phyloP scores from a whole-genome alignment of 2,329 filamentous ascomycete species.

The Gnomoniopsis sp. region DNA sequence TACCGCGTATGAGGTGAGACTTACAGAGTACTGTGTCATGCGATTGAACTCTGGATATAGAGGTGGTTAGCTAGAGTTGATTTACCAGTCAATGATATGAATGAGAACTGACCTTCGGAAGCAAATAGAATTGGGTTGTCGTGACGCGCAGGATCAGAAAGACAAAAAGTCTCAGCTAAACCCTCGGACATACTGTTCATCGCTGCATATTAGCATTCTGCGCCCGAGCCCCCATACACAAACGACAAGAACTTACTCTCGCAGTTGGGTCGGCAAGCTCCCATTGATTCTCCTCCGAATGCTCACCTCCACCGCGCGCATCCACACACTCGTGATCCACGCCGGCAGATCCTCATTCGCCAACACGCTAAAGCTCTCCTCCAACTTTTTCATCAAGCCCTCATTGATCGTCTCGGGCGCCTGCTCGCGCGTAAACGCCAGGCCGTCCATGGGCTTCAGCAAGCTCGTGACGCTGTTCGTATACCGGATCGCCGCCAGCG shows the following conservation, averaged over 20 bases:
- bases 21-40: constrained; percentile 9
- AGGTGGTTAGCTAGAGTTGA: background rate
- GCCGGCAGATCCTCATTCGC: constrained; percentile 67
- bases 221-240: too few relatives aligned
- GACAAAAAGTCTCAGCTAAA: constrained; percentile 71
- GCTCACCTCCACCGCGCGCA: constrained; percentile 65
- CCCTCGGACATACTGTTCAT: constrained; percentile 58
- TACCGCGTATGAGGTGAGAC: background rate
- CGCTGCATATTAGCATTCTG: background rate
- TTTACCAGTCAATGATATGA: background rate
- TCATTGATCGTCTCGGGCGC: constrained; percentile 53
- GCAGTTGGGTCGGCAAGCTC: constrained; percentile 59
- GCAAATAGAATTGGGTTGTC: constrained; percentile 78
- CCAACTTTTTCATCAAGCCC: constrained; percentile 59
- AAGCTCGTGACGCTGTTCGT: constrained; percentile 65
- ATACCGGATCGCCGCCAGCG: constrained; percentile 66
- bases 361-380: constrained; percentile 60
- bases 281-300: constrained; percentile 67
- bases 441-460: constrained; percentile 52
- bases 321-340: constrained; percentile 66
- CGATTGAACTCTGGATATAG: constrained; percentile 48
- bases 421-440: constrained; percentile 51
- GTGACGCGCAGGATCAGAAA: constrained; percentile 68
- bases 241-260: constrained; percentile 34
- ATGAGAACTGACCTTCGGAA: constrained; percentile 57